Evolutionary conservation across 306 rosid species (phyloP).

Genomic region (Myrica gale): DNA sequence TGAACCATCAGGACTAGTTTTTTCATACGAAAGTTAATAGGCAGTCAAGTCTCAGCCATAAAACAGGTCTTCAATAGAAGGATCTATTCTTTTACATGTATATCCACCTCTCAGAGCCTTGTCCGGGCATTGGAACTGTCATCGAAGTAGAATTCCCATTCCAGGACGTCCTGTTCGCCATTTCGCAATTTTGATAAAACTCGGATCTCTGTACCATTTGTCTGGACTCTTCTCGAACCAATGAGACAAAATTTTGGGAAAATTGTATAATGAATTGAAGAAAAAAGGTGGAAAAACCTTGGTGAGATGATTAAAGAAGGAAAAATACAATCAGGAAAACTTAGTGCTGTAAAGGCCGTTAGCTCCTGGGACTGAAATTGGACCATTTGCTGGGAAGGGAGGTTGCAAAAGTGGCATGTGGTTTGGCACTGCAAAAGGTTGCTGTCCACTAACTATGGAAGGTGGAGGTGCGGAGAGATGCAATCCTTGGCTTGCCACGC

Average conservation of each 20-base stretch:
- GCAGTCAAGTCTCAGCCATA: neutral
- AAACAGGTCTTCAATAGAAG: neutral
- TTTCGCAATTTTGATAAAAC: too few relatives aligned
- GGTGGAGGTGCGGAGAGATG: conserved; percentile 58
- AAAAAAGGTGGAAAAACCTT: neutral
- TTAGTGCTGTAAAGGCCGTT: conserved; percentile 45
- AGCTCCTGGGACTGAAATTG: conserved; percentile 56
- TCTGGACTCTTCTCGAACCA: conserved; percentile 27
- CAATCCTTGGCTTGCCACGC: conserved; percentile 53
- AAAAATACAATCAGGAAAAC: conserved; percentile 33
- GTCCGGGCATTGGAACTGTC: too few relatives aligned
- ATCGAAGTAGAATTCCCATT: too few relatives aligned
- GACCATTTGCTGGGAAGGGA: conserved; percentile 44
- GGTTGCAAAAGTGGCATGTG: conserved; percentile 61
- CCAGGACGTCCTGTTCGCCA: too few relatives aligned
- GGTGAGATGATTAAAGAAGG: conserved; percentile 1
- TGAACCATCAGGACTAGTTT: neutral
- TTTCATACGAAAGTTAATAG: neutral
- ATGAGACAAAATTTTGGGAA: conserved; percentile 32
- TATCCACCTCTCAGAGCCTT: too few relatives aligned
- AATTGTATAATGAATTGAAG: neutral
- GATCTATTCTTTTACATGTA: neutral
- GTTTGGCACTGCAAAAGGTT: conserved; percentile 56
- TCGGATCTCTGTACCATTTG: neutral
- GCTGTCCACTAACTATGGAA: conserved; percentile 50